These are phyloP conservation scores for Comarum palustre DNA, from an alignment of 306 rosid genomes.

Conservation along the genomic window DNA sequence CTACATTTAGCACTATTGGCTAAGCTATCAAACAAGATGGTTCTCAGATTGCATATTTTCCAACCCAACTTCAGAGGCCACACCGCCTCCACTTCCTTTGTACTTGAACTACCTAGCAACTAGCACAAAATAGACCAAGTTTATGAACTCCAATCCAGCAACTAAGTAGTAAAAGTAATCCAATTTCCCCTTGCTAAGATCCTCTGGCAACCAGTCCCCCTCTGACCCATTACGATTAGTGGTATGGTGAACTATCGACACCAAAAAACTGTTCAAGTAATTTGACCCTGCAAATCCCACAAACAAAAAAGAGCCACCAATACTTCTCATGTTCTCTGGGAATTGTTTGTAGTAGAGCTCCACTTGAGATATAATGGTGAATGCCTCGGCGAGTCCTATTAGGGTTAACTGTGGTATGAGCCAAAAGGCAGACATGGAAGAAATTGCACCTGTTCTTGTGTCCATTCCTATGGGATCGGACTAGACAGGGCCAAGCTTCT, in stretches of 20 bases:
- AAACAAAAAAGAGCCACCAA: slow-evolving; percentile 35
- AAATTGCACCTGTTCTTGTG: slow-evolving; percentile 28
- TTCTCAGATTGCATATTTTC: slow-evolving; percentile 17
- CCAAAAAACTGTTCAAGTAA: slow-evolving; percentile 42
- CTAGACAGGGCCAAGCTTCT: slow-evolving; percentile 15
- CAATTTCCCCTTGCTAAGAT: slow-evolving; percentile 57
- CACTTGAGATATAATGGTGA: slow-evolving; percentile 16
- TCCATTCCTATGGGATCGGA: slow-evolving; percentile 24
- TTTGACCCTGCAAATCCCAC: slow-evolving; percentile 33
- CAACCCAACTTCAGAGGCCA: slow-evolving; percentile 28
- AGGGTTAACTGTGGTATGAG: slow-evolving; percentile 35
- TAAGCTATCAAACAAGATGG: slow-evolving; percentile 21
- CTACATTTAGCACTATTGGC: not conserved
- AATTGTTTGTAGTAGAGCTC: slow-evolving; percentile 42
- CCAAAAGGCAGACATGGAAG: slow-evolving; percentile 39
- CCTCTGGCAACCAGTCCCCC: slow-evolving; percentile 40
- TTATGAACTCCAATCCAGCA: slow-evolving; percentile 36
- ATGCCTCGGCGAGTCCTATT: slow-evolving; percentile 35
- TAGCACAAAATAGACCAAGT: slow-evolving; percentile 43
- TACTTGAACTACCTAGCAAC: slow-evolving; percentile 66
- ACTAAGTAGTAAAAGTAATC: slow-evolving; percentile 51
- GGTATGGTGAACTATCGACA: slow-evolving; percentile 30
- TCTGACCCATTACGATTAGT: slow-evolving; percentile 10
- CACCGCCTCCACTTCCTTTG: slow-evolving; percentile 29
- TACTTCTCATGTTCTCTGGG: slow-evolving; percentile 44